phyloP scores from a whole-genome alignment of 306 rosid species.

The Trifolium fragiferum region DNA sequence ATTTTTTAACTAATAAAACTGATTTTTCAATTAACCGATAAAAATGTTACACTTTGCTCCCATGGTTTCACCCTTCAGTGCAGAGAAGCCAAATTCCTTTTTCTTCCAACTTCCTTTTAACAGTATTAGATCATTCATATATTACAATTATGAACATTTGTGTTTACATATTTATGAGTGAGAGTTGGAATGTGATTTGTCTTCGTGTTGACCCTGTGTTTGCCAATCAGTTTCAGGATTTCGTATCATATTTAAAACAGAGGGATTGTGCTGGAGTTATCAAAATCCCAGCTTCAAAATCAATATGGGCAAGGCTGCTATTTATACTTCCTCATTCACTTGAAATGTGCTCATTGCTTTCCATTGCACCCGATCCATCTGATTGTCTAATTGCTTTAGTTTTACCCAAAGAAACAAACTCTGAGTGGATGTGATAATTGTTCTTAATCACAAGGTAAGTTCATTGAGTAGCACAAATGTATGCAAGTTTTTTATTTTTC shows the following conservation, averaged over 20 bases:
- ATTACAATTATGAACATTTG: conserved; percentile 12
- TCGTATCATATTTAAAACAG: conserved; percentile 86
- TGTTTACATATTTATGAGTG: not conserved
- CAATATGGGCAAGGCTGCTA: conserved; percentile 92
- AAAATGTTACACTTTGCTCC: not conserved
- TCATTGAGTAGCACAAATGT: conserved; percentile 14
- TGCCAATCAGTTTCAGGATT: conserved; percentile 90
- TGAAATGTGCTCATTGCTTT: conserved; percentile 77
- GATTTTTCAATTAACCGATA: not conserved
- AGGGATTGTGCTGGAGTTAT: conserved; percentile 98
- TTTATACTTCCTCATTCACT: conserved; percentile 85
- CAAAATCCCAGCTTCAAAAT: conserved; percentile 76
- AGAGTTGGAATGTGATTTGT: conserved; percentile 9
- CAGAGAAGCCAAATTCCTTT: not conserved
- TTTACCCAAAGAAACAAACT: conserved; percentile 91
- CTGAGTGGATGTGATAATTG: conserved; percentile 72
- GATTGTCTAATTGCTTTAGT: conserved; percentile 86
- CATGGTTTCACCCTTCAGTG: not conserved
- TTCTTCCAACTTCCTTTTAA: conserved; percentile 16
- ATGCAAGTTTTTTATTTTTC: not conserved
- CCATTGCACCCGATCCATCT: conserved; percentile 68
- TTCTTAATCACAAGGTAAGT: conserved; percentile 19
- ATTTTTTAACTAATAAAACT: not conserved
- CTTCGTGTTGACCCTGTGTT: conserved; percentile 35
- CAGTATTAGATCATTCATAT: conserved; percentile 30